Evolutionary conservation across 179 eudicot species (phyloP).

Genomic region (Gypsophila paniculata): DNA sequence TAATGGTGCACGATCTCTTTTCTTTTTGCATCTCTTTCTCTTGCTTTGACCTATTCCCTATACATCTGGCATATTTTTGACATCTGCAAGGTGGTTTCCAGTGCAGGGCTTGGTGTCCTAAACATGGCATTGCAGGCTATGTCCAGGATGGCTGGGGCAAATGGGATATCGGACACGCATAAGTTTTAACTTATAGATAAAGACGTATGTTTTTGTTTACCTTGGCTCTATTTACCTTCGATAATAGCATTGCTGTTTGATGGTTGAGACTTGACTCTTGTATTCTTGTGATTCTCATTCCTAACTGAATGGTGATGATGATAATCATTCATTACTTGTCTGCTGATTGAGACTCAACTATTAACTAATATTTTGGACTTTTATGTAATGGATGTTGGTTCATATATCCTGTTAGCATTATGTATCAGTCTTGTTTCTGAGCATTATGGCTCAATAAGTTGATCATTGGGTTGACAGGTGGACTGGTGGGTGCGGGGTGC

Average conservation of each 20-base stretch:
- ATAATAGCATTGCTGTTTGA: background rate
- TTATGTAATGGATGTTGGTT: background rate
- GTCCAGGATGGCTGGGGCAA: slow-evolving; percentile 60
- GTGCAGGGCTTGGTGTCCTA: slow-evolving; percentile 99
- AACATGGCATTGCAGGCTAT: slow-evolving; percentile 85
- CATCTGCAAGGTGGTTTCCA: slow-evolving; percentile 36
- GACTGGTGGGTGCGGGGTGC: no score
- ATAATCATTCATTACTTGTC: background rate
- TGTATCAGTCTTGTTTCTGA: background rate
- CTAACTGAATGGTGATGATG: background rate
- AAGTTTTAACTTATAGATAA: slow-evolving; percentile 90
- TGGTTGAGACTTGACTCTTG: background rate
- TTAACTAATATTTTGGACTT: no score
- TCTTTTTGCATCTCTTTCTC: background rate
- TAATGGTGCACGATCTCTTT: background rate
- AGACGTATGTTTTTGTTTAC: slow-evolving; percentile 49
- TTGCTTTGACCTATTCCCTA: background rate
- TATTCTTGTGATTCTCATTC: background rate
- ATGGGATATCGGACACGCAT: slow-evolving; percentile 46
- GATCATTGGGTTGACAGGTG: background rate
- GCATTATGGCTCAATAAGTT: background rate
- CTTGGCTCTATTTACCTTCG: background rate
- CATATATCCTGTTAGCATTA: slow-evolving; percentile 7
- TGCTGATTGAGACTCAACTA: background rate
- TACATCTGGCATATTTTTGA: background rate